These are phyloP conservation scores for Neurospora sp. DNA, from an alignment of 495 filamentous ascomycete species.

Conservation along the genomic window DNA sequence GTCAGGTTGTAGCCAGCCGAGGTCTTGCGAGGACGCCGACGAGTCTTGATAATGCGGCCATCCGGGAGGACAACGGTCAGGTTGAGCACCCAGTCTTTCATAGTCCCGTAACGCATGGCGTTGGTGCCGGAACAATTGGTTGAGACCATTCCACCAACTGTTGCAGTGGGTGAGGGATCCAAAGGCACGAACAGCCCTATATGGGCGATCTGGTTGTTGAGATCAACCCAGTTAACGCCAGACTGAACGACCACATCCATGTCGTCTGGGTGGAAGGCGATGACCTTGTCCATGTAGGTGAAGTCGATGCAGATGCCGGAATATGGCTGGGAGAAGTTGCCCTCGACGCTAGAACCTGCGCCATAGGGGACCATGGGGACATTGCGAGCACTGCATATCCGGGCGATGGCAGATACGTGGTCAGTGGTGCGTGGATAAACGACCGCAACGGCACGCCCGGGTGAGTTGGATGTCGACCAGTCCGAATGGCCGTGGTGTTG, in stretches of 20 bases:
- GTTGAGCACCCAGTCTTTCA: constrained; percentile 77
- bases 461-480: constrained; percentile 75
- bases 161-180: constrained; percentile 57
- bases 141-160: constrained; percentile 62
- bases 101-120: constrained; percentile 69
- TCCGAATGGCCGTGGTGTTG: constrained; percentile 73
- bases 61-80: constrained; percentile 70
- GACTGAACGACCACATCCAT: constrained; percentile 89
- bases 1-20: constrained; percentile 76
- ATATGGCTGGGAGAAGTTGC: constrained; percentile 72
- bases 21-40: constrained; percentile 59
- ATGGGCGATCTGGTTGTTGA: constrained; percentile 64
- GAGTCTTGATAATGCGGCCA: constrained; percentile 66
- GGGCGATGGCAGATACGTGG: constrained; percentile 69
- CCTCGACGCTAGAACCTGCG: constrained; percentile 77
- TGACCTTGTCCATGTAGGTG: constrained; percentile 65
- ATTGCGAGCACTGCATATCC: constrained; percentile 62
- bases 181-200: constrained; percentile 78
- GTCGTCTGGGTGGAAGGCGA: constrained; percentile 68
- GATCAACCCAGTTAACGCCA: constrained; percentile 71
- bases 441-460: constrained; percentile 60
- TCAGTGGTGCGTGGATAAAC: constrained; percentile 62
- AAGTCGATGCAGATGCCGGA: constrained; percentile 83
- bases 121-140: constrained; percentile 74
- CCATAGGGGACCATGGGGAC: constrained; percentile 84